Conservation (phyloP, 2,329 filamentous ascomycete genomes). For the Pseudophaeomoniella oleicola region DNA sequence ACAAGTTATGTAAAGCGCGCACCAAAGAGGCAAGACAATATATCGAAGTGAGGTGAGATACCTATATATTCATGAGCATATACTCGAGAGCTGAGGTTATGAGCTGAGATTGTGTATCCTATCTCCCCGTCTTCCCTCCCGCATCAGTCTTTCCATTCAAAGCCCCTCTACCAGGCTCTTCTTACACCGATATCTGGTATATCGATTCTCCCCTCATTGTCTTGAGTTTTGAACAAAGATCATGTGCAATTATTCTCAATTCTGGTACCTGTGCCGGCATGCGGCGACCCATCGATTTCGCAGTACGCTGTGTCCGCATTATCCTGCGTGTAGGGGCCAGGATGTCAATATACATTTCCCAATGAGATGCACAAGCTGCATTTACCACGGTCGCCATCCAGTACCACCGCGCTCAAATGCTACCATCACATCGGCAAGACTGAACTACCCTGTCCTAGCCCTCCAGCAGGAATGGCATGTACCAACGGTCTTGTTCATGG, state of each 20-base stretch:
- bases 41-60: too few relatives aligned
- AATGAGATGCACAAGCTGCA: neutral
- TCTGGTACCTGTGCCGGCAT: slow-evolving; percentile 8
- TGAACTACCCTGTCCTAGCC: neutral
- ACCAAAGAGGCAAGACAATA: too few relatives aligned
- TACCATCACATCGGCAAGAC: slow-evolving; percentile 1
- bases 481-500: slow-evolving; percentile 10
- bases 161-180: neutral
- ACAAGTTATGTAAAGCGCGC: too few relatives aligned
- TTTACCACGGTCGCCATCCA: too few relatives aligned
- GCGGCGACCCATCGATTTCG: slow-evolving; percentile 10
- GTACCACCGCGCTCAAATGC: slow-evolving; percentile 7
- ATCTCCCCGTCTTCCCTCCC: too few relatives aligned
- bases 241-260: slow-evolving; percentile 10
- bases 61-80: too few relatives aligned
- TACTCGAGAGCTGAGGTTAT: too few relatives aligned
- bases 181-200: neutral
- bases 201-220: neutral
- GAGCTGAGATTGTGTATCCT: too few relatives aligned
- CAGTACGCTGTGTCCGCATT: slow-evolving; percentile 4
- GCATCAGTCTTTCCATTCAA: neutral
- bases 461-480: slow-evolving; percentile 8
- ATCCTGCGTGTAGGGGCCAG: slow-evolving; percentile 6
- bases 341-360: slow-evolving; percentile 1
- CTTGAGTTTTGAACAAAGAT: neutral